Percentiles rank a stretch among this genome's conserved stretches.
Conservation (phyloP, 805 yeast species). For the Kuraishia ogatae region DNA sequence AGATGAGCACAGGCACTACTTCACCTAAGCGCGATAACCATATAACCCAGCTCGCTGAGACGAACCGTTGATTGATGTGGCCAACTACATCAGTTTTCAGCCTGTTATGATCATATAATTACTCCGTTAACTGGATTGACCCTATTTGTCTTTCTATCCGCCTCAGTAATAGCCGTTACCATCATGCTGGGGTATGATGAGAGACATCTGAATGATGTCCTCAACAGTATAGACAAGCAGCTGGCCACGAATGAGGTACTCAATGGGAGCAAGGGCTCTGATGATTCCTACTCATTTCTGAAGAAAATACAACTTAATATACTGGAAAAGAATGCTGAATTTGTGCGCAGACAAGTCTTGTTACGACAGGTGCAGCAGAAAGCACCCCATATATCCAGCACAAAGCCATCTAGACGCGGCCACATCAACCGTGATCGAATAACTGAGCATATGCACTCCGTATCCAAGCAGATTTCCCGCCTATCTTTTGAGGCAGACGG, state of each 20-base stretch:
- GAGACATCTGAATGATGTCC: neutral
- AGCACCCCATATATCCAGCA: conserved; percentile 2
- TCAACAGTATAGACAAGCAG: neutral
- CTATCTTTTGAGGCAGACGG: neutral
- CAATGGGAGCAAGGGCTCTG: neutral
- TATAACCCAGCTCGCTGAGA: too few species aligned
- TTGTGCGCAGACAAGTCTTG: conserved; percentile 1
- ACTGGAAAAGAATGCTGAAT: conserved; percentile 1
- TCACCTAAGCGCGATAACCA: too few species aligned
- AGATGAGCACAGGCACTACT: too few species aligned
- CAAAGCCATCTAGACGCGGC: neutral
- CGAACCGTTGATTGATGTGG: too few species aligned
- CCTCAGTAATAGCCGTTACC: neutral
- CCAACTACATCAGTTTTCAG: too few species aligned
- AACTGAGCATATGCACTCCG: neutral
- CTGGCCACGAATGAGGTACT: neutral
- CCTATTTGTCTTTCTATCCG: too few species aligned
- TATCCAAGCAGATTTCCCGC: neutral
- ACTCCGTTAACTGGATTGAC: too few species aligned
- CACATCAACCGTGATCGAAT: neutral
- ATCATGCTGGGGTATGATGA: neutral
- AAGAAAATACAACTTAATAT: neutral
- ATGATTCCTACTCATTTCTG: conserved; percentile 7
- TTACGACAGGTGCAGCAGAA: conserved; percentile 1
- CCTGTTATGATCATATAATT: too few species aligned